Evolutionary conservation across 2,329 filamentous ascomycete species (phyloP), one percentile per base, ranked within the genome.

Genomic region (Drechslerella dactyloides): DNA sequence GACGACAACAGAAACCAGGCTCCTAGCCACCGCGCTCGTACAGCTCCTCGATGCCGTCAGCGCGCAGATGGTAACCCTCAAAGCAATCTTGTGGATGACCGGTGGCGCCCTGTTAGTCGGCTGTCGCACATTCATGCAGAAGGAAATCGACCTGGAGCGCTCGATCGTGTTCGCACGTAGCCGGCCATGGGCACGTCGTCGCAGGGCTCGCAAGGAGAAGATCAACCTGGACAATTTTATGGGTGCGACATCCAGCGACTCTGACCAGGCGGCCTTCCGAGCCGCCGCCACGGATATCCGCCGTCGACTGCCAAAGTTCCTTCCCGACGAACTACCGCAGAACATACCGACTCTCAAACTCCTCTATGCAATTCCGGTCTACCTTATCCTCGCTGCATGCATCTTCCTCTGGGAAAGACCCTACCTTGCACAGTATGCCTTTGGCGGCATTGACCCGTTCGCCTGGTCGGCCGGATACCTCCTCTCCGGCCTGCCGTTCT

Each of bases 381-480:
- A 97, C 78, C 69, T 83, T 0, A 84, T 86, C 53, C 85, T 96
- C 6, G 58, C 88, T 7, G 76, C 82, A 0, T 85, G 91, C 33
- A 85, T 96, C 58, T 80, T 96, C 2, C 80, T 87, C 1, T 89
- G 87, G 0, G 84, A 97, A 27, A 86, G 92, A 60, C 82, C 83
- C 1, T 89, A 91, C 75, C 86, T 97, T 55, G 81, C 84, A 42
- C 80, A 81, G 48, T 83, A 85, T 73, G 92, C 91, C 13, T 82
- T 99, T 1, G 77, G 84, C 35, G 87, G 86, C 15, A 82, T 87
- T 57, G 94, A 99, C 76, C 92, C 94, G 0, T 86, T 99, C 50
- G 91, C 93, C 1, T 99, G 94, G 94, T 93, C 91, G 0, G 80
- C 97, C 10, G 89, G 91, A 1, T 99, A 99, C 79, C 81, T 97